phyloP scores from a whole-genome alignment of 75 land plant species.

The Gnetum montanum region DNA sequence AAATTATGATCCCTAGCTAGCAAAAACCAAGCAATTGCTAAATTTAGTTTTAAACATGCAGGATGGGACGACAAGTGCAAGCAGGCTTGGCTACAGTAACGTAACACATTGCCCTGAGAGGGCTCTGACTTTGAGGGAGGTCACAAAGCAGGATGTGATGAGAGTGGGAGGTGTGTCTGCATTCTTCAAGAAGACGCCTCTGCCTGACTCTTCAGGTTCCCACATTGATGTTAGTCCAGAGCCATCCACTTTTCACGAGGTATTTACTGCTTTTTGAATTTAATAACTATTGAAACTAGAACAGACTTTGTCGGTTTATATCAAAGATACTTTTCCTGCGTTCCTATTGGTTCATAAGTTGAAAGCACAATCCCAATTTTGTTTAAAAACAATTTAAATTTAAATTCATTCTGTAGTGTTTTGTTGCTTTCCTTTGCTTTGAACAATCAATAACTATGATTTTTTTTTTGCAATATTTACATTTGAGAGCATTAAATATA shows the following conservation, averaged over 20 bases:
- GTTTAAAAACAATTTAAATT: no score
- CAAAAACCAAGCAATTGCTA: background rate
- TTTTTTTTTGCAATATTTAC: no score
- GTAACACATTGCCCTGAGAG: background rate
- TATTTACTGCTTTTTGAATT: background rate
- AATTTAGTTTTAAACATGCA: background rate
- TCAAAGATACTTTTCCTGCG: no score
- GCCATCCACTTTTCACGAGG: background rate
- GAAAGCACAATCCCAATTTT: background rate
- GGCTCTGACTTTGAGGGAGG: background rate
- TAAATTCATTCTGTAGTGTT: no score
- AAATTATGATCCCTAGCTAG: background rate
- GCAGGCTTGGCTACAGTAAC: background rate
- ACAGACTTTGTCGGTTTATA: background rate
- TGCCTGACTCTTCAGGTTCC: background rate
- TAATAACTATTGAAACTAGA: background rate
- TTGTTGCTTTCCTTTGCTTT: no score
- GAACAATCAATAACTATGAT: no score
- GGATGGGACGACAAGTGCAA: background rate
- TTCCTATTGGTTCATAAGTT: background rate
- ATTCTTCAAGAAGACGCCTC: background rate
- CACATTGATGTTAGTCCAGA: background rate
- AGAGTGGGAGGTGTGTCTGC: background rate
- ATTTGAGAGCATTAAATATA: no score
- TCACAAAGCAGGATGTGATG: background rate